phyloP scores from a whole-genome alignment of 2,329 filamentous ascomycete genomes.

The Triangularia verruculosa region DNA sequence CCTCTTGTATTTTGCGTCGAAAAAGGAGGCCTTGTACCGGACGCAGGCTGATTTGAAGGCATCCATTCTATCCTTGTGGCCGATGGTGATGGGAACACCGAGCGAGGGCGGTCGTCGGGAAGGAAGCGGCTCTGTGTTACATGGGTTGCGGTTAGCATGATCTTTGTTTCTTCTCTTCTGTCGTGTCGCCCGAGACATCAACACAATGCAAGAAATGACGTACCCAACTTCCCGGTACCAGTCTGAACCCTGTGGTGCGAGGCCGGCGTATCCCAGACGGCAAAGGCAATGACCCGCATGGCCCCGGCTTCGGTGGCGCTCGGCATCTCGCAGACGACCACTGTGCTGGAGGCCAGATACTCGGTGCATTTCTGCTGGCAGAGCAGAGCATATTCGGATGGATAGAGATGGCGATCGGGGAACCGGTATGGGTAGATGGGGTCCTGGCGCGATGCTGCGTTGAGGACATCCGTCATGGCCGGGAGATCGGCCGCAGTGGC shows the following conservation, averaged over 20 bases:
- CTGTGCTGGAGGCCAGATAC: conserved; percentile 25
- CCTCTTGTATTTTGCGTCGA: conserved; percentile 21
- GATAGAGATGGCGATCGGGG: conserved; percentile 24
- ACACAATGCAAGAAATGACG: conserved; percentile 4
- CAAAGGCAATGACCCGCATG: conserved; percentile 25
- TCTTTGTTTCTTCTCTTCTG: neutral
- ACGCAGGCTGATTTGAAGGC: conserved; percentile 22
- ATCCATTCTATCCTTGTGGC: conserved; percentile 21
- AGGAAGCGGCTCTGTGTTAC: neutral
- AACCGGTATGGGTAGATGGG: conserved; percentile 29
- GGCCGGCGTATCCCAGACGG: conserved; percentile 24
- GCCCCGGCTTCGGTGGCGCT: neutral
- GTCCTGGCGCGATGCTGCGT: conserved; percentile 26
- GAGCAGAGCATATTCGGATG: conserved; percentile 21
- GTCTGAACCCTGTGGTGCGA: neutral
- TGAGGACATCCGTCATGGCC: conserved; percentile 25
- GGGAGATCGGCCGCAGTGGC: conserved; percentile 25
- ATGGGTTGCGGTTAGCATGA: neutral
- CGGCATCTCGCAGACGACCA: conserved; percentile 28
- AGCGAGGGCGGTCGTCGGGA: conserved; percentile 14
- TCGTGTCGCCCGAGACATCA: neutral
- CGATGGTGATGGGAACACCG: conserved; percentile 19
- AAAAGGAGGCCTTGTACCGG: conserved; percentile 19
- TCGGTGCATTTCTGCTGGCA: conserved; percentile 27
- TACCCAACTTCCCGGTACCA: conserved; percentile 4